Conservation (phyloP, 2,329 filamentous ascomycete genomes). For the Alternaria ethzedia region DNA sequence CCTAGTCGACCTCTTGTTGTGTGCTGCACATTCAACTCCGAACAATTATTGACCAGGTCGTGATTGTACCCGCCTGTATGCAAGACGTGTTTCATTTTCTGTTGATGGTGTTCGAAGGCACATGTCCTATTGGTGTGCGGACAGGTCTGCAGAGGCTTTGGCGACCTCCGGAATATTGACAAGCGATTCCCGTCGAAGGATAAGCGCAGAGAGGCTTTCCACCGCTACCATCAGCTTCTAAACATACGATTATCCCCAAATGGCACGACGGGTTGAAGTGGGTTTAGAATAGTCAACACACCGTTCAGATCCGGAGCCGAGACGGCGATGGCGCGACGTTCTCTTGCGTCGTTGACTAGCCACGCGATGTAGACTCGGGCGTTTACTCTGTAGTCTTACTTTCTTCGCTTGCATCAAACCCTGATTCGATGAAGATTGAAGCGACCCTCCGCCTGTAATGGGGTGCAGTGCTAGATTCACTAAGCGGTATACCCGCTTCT, state of each 20-base stretch:
- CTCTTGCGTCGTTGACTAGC: neutral
- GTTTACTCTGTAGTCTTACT: neutral
- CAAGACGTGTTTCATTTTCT: slow-evolving; percentile 30
- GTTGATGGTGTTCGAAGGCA: slow-evolving; percentile 12
- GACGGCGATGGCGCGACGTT: neutral
- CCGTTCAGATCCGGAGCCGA: neutral
- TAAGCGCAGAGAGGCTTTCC: slow-evolving; percentile 35
- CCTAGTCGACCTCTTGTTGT: slow-evolving; percentile 11
- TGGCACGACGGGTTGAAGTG: neutral
- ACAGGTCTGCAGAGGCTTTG: slow-evolving; percentile 11
- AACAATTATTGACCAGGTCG: slow-evolving; percentile 24
- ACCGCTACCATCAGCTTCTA: slow-evolving; percentile 17
- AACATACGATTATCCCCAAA: slow-evolving; percentile 1
- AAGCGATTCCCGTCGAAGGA: slow-evolving; percentile 26
- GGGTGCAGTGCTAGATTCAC: neutral
- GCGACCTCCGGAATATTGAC: slow-evolving; percentile 3
- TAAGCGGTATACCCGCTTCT: slow-evolving; percentile 30
- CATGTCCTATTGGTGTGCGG: slow-evolving; percentile 29
- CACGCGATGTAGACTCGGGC: neutral
- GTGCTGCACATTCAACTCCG: slow-evolving; percentile 8
- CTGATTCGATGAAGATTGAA: slow-evolving; percentile 1
- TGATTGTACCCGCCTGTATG: slow-evolving; percentile 15
- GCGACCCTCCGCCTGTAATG: neutral
- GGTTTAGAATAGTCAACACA: neutral
- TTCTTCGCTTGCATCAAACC: slow-evolving; percentile 1